A percentile compares a stretch with the other conserved stretches of the same genome.
phyloP scores from a whole-genome alignment of 495 filamentous ascomycete genomes.

The Aspergillus carlsbadensis region DNA sequence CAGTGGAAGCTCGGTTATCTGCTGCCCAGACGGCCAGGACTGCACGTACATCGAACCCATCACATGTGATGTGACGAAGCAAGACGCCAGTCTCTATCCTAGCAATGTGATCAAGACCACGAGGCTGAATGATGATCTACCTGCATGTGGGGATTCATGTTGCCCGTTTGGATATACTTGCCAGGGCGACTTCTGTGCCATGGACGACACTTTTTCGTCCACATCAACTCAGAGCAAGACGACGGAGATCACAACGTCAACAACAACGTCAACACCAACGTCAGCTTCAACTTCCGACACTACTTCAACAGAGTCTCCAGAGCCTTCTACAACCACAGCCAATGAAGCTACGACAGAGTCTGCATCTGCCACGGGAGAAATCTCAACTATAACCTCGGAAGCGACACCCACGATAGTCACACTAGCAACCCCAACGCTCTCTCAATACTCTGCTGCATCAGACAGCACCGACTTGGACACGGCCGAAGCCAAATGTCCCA shows the following conservation, averaged over 20 bases:
- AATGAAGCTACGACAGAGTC: neutral
- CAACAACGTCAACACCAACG: neutral
- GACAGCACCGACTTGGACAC: constrained; percentile 16
- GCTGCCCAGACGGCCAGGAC: constrained; percentile 64
- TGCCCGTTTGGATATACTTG: constrained; percentile 82
- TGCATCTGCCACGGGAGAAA: neutral
- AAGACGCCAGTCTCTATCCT: constrained; percentile 63
- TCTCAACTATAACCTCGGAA: constrained; percentile 19
- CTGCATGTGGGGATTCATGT: constrained; percentile 60
- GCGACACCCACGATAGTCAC: constrained; percentile 7
- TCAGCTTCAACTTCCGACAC: neutral
- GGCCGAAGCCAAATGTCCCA: constrained; percentile 27
- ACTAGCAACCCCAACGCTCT: constrained; percentile 12
- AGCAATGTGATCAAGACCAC: constrained; percentile 68
- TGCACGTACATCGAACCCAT: constrained; percentile 70
- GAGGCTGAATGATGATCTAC: constrained; percentile 52
- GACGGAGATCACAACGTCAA: constrained; percentile 22
- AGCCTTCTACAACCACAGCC: constrained; percentile 2
- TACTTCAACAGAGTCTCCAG: neutral
- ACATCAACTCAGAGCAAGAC: constrained; percentile 22
- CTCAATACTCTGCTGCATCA: constrained; percentile 18
- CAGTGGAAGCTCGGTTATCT: constrained; percentile 66
- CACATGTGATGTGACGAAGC: constrained; percentile 64
- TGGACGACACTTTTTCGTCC: constrained; percentile 33
- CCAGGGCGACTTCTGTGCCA: constrained; percentile 37